Evolutionary conservation across 371 early-diverging fungal genomes (phyloP).

Genomic region (Apophysomyces ossiformis): DNA sequence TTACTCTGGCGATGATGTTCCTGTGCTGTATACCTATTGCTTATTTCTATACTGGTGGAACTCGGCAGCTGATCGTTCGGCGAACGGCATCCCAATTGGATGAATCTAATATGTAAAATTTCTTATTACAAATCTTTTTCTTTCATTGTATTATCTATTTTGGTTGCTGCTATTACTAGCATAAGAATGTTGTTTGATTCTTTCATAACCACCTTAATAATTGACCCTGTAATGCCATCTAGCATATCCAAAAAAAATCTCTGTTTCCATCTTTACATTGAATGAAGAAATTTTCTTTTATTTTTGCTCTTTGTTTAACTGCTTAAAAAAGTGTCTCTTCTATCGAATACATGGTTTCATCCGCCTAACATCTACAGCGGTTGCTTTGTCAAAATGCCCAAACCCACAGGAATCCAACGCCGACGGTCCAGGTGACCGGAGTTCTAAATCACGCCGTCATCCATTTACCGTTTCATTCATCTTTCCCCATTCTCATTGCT

Average conservation of each 20-base stretch:
- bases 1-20: constrained; percentile 28
- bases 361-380: no score
- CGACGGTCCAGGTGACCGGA: neutral
- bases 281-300: neutral
- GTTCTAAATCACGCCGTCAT: neutral
- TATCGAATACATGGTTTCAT: no score
- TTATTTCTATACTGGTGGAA: constrained; percentile 37
- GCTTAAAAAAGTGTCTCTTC: no score
- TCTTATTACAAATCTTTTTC: neutral
- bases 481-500: constrained; percentile 1
- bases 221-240: neutral
- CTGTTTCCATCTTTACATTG: neutral
- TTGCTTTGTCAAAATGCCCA: no score
- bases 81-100: neutral
- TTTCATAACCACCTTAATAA: no score
- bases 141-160: neutral
- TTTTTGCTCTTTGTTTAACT: neutral
- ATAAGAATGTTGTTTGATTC: no score
- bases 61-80: constrained; percentile 10
- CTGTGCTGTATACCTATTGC: constrained; percentile 42
- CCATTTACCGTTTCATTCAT: neutral
- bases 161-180: no score
- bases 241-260: neutral
- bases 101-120: neutral
- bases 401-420: no score